A percentile compares a stretch with the other conserved stretches of the same genome.
These are phyloP conservation scores for Calonectria fujianensis DNA, from an alignment of 2,329 filamentous ascomycete genomes.

Conservation along the genomic window DNA sequence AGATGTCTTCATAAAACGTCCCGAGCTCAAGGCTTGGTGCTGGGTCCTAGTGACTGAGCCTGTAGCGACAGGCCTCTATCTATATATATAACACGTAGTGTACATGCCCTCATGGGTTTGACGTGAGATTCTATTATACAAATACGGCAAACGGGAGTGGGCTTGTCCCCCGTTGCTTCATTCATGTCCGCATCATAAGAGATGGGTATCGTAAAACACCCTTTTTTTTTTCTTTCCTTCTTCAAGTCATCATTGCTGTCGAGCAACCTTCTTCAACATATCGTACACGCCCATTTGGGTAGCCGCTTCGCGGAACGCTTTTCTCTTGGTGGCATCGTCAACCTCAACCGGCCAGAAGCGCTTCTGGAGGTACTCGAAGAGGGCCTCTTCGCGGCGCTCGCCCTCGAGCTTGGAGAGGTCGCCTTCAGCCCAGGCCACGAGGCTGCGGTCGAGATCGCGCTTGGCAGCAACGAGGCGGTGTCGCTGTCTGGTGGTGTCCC, in stretches of 20 bases:
- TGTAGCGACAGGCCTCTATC: not conserved
- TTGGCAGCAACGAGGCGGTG: conserved; percentile 65
- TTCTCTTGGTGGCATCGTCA: conserved; percentile 51
- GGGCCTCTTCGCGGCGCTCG: conserved; percentile 60
- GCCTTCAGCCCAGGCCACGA: conserved; percentile 56
- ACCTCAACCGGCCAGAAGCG: conserved; percentile 59
- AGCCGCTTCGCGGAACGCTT: conserved; percentile 59
- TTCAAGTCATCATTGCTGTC: conserved; percentile 38
- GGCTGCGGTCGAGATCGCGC: conserved; percentile 63
- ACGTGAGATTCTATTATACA: conserved; percentile 29
- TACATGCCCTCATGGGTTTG: conserved; percentile 14
- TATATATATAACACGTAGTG: conserved; percentile 5
- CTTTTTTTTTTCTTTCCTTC: conserved; percentile 17
- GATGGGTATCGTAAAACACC: conserved; percentile 26
- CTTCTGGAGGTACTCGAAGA: conserved; percentile 66
- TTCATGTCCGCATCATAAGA: conserved; percentile 17
- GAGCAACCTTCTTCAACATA: conserved; percentile 50
- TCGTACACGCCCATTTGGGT: conserved; percentile 67
- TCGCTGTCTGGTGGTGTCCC: conserved; percentile 64
- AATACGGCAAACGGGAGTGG: conserved; percentile 11
- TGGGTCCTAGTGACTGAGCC: not conserved
- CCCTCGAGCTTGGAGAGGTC: conserved; percentile 61
- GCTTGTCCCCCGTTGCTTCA: not conserved
- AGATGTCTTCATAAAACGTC: conserved; percentile 6
- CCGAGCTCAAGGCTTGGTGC: not conserved